Base-by-base conservation (phyloP, 2,329 filamentous ascomycete genomes). In the Penicillium sp. region DNA sequence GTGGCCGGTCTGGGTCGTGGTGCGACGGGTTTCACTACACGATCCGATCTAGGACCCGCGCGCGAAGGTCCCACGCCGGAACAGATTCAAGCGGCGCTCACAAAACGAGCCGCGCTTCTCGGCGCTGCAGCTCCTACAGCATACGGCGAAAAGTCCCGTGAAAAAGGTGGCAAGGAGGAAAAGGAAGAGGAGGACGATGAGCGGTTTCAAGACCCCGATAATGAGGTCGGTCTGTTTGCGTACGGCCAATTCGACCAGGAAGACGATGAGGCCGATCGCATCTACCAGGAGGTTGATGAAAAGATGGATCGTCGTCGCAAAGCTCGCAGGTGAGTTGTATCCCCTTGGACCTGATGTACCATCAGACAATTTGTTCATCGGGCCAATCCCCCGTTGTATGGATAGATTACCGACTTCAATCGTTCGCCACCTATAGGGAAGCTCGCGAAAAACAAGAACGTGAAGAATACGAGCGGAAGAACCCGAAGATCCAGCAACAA, bases 401-500 rank as follows among this genome's bases (percentile, higher is more conserved):
- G 81, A 78, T 82, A 88, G 82, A 85, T 81, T 86, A 80, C 85
- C 85, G 84, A 90, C 84, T 72, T 80, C 73, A 76, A 67, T 63
- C 71, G 73, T 76, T 75, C 76, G 73, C 61, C 70, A 68, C 62
- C 68, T 78, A 71, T 79, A 95, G 93, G 82, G 93, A 98, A 86
- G 86, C 85, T 66, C 89, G 93, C 69, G 93, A 98, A 71, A 77
- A 86, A 67, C 81, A 88, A 74, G 91, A 98, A 76, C 83, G 80
- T 68, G 89, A 95, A 66, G 90, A 97, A 64, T 95, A 95, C 78
- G 91, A 98, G 74, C 84, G 86, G 59, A 91, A 95, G 68, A 97
- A 98, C 67, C 93, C 93, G 11, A 98, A 97, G 72, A 96, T 98
- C 45, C 88, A 95, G 65, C 88, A 96, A 59, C 93, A 98, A 69